Base-by-base conservation (phyloP, 805 yeast genomes). In the Saccharomycopsis schoenii region DNA sequence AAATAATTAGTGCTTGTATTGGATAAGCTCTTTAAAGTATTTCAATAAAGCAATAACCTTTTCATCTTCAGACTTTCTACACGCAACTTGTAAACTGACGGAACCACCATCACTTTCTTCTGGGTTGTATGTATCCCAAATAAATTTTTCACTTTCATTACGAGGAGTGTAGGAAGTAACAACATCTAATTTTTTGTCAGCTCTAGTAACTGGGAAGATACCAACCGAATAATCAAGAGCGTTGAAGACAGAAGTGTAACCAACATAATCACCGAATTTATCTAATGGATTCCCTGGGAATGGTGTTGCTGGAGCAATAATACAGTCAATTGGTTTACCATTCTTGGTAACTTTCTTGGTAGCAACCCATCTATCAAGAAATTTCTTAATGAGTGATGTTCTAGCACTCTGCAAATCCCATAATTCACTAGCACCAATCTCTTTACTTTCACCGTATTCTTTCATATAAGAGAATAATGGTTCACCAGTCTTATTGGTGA, bases 31-130 rank as follows among this genome's bases (percentile, higher is more conserved):
- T 47, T 47, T 47, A 10, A 47, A 24, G 10, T 47, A 47, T 24
- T 73, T 71, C 79, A 81, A 76, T 67, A 81, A 76, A 58, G 73
- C 74, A 51, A 83, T 67, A 4, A 77, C 81, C 68, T 83, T 83
- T 67, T 86, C 91, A 66, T 86, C 92, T 66, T 83, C 80, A 19
- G 77, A 74, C 59, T 82, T 76, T 61, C 76, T 76, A n/a, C 86
- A 83, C 2, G 85, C 82, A 37, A 86, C 72, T 70, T 86, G 90
- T n/a, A 86, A 72, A 19, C 84, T 81, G 14, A 83, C 84, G 0
- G 89, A 85, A 60, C 84, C 81, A 4, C 84, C 86, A 65, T 82
- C 77, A 69, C 78, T 74, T 63, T 78, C 78, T 58, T 72, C 77
- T 0, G 85, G 79, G 64, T 82, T 77, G 70, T 82, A 84, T 57